A percentile compares a stretch with the other conserved stretches of the same genome.
phyloP scores from a whole-genome alignment of 768 basidiomycete genomes.

The Trametes maxima region DNA sequence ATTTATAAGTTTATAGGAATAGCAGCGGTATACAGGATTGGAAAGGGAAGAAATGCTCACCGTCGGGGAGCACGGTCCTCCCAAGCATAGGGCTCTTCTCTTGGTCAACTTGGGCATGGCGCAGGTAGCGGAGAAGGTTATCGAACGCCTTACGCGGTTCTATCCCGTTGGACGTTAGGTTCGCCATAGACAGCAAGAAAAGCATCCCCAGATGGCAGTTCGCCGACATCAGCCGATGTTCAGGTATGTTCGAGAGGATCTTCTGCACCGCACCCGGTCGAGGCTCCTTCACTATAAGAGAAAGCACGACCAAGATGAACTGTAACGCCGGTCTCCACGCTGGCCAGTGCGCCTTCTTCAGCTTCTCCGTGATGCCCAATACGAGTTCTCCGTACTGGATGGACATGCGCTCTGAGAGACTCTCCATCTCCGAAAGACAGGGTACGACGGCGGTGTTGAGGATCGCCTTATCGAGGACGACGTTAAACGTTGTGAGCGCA shows the following conservation, averaged over 20 bases:
- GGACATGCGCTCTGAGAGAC: conserved; percentile 12
- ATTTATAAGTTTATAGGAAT: neutral
- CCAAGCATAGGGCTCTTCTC: neutral
- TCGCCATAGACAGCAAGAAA: conserved; percentile 5
- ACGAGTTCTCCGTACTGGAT: conserved; percentile 9
- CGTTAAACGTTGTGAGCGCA: conserved; percentile 11
- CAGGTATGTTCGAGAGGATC: conserved; percentile 1
- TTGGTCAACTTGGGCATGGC: neutral
- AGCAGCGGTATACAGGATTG: neutral
- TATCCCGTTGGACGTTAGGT: neutral
- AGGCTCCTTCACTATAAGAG: conserved; percentile 9
- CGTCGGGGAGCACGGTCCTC: conserved; percentile 2
- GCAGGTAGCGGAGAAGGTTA: neutral
- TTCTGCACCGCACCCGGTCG: conserved; percentile 3
- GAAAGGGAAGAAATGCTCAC: neutral
- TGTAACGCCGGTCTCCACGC: conserved; percentile 10
- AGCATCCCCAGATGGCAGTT: conserved; percentile 7
- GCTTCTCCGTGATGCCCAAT: neutral
- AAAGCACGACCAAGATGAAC: conserved; percentile 11
- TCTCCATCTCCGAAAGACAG: conserved; percentile 5
- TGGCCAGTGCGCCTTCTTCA: neutral
- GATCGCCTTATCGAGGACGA: conserved; percentile 1
- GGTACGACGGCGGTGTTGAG: conserved; percentile 7
- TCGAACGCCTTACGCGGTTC: conserved; percentile 7
- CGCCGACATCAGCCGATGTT: neutral